Percentiles rank a stretch among this genome's conserved stretches.
Conservation (phyloP, 23 red algal species). For the Gracilaria gracilis region DNA sequence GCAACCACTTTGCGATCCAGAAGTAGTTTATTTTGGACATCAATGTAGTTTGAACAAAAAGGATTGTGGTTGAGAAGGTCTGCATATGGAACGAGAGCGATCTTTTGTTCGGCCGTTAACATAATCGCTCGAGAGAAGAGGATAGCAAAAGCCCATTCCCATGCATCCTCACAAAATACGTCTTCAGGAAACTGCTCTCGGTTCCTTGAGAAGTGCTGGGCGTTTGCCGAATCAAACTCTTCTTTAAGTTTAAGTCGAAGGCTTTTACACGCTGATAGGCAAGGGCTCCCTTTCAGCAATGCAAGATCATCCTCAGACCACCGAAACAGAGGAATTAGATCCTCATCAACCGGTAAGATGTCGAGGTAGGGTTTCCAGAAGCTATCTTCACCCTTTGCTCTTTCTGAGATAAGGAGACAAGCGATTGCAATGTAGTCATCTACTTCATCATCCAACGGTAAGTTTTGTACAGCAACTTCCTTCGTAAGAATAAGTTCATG, state of each 20-base stretch:
- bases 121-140: conserved; percentile 90
- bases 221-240: conserved; percentile 73
- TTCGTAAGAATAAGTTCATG: conserved; percentile 79
- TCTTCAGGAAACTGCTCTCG: conserved; percentile 48
- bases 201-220: conserved; percentile 36
- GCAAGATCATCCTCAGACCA: conserved; percentile 83
- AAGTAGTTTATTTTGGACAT: conserved; percentile 57
- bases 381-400: conserved; percentile 65
- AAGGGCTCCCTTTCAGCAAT: conserved; percentile 84
- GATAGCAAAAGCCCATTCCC: conserved; percentile 96
- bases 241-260: conserved; percentile 71
- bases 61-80: conserved; percentile 96
- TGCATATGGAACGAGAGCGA: conserved; percentile 97
- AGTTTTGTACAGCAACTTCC: conserved; percentile 51
- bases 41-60: conserved; percentile 91
- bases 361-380: conserved; percentile 96
- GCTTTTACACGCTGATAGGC: conserved; percentile 58
- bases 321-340: conserved; percentile 85
- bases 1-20: conserved; percentile 62
- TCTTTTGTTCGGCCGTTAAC: conserved; percentile 58
- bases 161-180: conserved; percentile 55
- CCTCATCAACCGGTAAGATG: conserved; percentile 76
- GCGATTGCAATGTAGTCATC: conserved; percentile 96
- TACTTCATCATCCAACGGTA: conserved; percentile 61
- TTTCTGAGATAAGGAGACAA: conserved; percentile 79